Evolutionary conservation across 192 early-diverging fungal species (phyloP), one percentile per base, ranked within the genome.

Genomic region (Entomortierella beljakovae): DNA sequence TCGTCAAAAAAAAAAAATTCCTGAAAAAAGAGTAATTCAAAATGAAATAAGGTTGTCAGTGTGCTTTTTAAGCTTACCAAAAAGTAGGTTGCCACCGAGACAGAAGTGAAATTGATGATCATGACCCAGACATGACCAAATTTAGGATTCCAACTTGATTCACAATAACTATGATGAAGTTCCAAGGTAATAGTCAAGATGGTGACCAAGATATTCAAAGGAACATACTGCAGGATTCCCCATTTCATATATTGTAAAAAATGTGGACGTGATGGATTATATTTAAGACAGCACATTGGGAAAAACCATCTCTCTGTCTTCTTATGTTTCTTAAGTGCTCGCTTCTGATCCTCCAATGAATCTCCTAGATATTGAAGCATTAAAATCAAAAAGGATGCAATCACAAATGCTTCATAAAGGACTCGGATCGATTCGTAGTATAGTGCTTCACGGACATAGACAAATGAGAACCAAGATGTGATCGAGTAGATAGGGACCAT

Each of bases 401-500:
- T 91, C 13, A 85, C 88, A 79, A 92, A 88, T 11, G 90, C 87
- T 71, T 94, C 92, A 69, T 94, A 94, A 50, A 83, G 87, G 70
- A 88, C 86, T 28, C 92, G 88, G 61, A 92, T 82, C 0, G 86
- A 84, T 46, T 84, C 85, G 70, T 85, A 89, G 83, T 92, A 94
- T 32, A 88, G 82, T 6, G 89, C 80, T 67, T 90, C 85, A 40
- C 87, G 86, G 52, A 90, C 90, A 64, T 85, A 94, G 52, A 90
- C 86, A 72, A 91, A 94, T 61, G 87, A 86, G 68, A 91, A 80
- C 72, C 86, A 92, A 31, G 89, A 88, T 22, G 92, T 85, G 51
- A 91, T 84, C 48, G 90, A 82, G 66, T 94, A 94, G 29, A 93
- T 83, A 0, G 93, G 91, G 23, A 92, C 90, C 77, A 94, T 88